phyloP scores from a whole-genome alignment of 768 basidiomycete genomes.

The Rhizopogon vulgaris region DNA sequence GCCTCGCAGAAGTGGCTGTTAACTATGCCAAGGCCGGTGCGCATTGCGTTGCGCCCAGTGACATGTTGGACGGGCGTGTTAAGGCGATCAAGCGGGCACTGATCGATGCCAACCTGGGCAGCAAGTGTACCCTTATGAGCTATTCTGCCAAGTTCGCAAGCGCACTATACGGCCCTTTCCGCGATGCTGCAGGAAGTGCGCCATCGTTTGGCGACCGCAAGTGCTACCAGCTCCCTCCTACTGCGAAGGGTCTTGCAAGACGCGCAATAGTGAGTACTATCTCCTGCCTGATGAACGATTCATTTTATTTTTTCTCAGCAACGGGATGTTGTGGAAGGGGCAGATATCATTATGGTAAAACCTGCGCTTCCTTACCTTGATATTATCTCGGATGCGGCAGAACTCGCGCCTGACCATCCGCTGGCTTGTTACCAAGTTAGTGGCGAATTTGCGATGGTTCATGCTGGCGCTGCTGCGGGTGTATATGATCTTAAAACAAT shows the following conservation, averaged over 20 bases:
- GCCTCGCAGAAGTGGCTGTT: slow-evolving; percentile 89
- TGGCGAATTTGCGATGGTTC: slow-evolving; percentile 96
- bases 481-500: slow-evolving; percentile 89
- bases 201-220: slow-evolving; percentile 94
- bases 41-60: slow-evolving; percentile 96
- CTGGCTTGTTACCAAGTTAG: slow-evolving; percentile 98
- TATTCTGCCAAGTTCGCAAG: slow-evolving; percentile 99
- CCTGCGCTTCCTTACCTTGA: slow-evolving; percentile 95
- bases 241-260: slow-evolving; percentile 82
- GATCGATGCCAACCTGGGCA: slow-evolving; percentile 79
- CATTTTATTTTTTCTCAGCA: slow-evolving; percentile 38
- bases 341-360: slow-evolving; percentile 99
- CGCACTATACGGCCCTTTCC: slow-evolving; percentile 94
- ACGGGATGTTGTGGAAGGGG: slow-evolving; percentile 87
- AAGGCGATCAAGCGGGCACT: slow-evolving; percentile 81
- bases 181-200: slow-evolving; percentile 96
- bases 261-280: slow-evolving; percentile 75
- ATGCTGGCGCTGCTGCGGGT: slow-evolving; percentile 87
- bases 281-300: not conserved
- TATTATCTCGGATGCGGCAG: slow-evolving; percentile 83
- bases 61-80: slow-evolving; percentile 99
- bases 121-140: slow-evolving; percentile 89
- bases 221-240: slow-evolving; percentile 95
- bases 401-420: slow-evolving; percentile 79
- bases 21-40: slow-evolving; percentile 94